Evolutionary conservation across 1,139 yeast genomes (phyloP).

Genomic region (Magnusiomyces tetraspermus): DNA sequence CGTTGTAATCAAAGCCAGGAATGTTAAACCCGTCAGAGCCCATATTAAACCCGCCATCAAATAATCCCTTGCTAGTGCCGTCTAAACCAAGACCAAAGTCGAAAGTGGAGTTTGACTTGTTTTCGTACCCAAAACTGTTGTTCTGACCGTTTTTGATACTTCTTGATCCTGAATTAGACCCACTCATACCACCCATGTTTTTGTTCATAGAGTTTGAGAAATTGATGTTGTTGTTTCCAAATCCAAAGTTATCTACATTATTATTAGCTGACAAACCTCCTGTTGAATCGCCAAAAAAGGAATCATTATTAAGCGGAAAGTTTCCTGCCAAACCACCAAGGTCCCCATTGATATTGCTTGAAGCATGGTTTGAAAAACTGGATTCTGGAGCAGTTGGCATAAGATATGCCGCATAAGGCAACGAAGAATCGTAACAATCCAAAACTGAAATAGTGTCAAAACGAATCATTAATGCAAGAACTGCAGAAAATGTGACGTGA

Average conservation of each 20-base stretch:
- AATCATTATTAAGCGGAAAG: background rate
- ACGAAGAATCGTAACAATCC: background rate
- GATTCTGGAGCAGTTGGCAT: background rate
- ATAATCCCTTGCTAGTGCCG: background rate
- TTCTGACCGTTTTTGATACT: no score
- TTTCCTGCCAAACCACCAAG: background rate
- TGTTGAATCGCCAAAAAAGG: background rate
- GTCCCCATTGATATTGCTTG: background rate
- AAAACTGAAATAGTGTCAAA: background rate
- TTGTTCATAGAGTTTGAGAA: background rate
- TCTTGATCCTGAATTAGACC: no score
- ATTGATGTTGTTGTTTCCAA: background rate
- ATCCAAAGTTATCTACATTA: background rate
- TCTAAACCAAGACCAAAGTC: background rate
- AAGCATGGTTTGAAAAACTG: background rate
- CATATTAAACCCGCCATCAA: background rate
- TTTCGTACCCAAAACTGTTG: no score
- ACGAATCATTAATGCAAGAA: slow-evolving; percentile 3
- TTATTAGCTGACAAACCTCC: background rate
- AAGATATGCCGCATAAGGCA: background rate
- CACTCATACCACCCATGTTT: no score
- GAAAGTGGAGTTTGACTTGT: background rate
- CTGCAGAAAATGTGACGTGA: slow-evolving; percentile 4
- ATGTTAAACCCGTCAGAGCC: background rate
- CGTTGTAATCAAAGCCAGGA: background rate